Evolutionary conservation across 805 yeast genomes (phyloP).

Genomic region (Metschnikowia vanudenii): DNA sequence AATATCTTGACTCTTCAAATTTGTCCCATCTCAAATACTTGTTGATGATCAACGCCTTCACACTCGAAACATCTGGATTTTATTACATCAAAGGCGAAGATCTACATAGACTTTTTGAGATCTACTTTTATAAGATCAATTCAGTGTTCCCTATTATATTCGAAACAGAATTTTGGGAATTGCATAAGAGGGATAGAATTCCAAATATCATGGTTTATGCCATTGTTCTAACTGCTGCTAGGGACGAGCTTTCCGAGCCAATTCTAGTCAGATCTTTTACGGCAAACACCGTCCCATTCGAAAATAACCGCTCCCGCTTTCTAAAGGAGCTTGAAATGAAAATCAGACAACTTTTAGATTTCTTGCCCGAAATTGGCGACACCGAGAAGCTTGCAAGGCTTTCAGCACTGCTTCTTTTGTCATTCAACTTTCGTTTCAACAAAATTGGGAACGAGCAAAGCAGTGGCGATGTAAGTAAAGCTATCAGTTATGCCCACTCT

Average conservation of each 20-base stretch:
- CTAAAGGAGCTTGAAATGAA: constrained; percentile 20
- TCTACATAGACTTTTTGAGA: constrained; percentile 26
- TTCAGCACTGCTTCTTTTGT: constrained; percentile 21
- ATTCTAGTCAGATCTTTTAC: constrained; percentile 18
- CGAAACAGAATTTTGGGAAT: constrained; percentile 37
- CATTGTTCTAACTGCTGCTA: constrained; percentile 40
- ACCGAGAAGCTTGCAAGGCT: constrained; percentile 21
- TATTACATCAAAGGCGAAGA: constrained; percentile 14
- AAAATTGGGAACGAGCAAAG: constrained; percentile 25
- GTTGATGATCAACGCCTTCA: constrained; percentile 18
- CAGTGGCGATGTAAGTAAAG: constrained; percentile 22
- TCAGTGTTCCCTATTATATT: constrained; percentile 41
- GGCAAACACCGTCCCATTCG: constrained; percentile 3
- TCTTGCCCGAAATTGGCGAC: constrained; percentile 26
- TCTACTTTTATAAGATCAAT: constrained; percentile 42
- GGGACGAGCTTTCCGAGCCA: constrained; percentile 31
- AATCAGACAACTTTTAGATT: constrained; percentile 21
- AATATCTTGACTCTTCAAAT: constrained; percentile 10
- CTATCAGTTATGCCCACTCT: constrained; percentile 21
- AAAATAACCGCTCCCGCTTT: constrained; percentile 11
- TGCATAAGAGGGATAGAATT: constrained; percentile 32
- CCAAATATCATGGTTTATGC: constrained; percentile 43
- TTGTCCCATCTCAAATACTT: constrained; percentile 15
- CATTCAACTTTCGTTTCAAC: constrained; percentile 21
- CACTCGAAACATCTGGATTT: constrained; percentile 20